These are phyloP conservation scores for Sicyos baderoa DNA, from an alignment of 306 rosid genomes.

Conservation along the genomic window DNA sequence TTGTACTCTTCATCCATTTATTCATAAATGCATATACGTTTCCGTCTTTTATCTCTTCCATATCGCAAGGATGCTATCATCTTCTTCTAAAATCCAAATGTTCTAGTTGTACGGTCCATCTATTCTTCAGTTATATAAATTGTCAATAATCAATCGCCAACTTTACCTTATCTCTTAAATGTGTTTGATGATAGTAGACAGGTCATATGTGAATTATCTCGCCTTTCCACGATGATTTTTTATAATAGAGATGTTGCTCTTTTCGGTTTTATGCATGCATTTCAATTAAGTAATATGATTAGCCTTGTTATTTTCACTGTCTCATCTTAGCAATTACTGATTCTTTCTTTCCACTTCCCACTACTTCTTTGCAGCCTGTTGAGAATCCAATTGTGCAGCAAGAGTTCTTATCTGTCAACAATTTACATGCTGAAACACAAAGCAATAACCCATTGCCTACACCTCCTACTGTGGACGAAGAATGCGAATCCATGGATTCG, in stretches of 20 bases:
- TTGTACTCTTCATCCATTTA: conserved; percentile 4
- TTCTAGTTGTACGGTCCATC: conserved; percentile 1
- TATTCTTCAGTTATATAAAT: neutral
- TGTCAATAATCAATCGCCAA: neutral
- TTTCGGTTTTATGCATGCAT: conserved; percentile 5
- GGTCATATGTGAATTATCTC: neutral
- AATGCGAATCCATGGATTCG: conserved; percentile 92
- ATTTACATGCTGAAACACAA: conserved; percentile 41
- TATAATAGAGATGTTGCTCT: neutral
- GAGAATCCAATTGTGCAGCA: conserved; percentile 54
- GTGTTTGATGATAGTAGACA: neutral
- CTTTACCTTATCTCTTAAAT: neutral
- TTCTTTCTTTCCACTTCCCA: neutral
- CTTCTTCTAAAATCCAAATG: neutral
- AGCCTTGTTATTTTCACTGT: neutral
- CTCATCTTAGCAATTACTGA: neutral
- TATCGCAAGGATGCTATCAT: conserved; percentile 1
- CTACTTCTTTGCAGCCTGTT: conserved; percentile 43
- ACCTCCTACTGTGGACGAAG: conserved; percentile 75
- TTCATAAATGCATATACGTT: neutral
- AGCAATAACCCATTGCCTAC: conserved; percentile 60
- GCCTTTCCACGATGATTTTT: neutral
- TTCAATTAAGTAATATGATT: neutral
- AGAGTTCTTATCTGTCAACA: conserved; percentile 52
- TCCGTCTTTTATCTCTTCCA: neutral